Percentiles rank a stretch among this genome's conserved stretches.
Conservation (phyloP, 371 early-diverging fungal species). For the Dipsacomyces acuminosporus region DNA sequence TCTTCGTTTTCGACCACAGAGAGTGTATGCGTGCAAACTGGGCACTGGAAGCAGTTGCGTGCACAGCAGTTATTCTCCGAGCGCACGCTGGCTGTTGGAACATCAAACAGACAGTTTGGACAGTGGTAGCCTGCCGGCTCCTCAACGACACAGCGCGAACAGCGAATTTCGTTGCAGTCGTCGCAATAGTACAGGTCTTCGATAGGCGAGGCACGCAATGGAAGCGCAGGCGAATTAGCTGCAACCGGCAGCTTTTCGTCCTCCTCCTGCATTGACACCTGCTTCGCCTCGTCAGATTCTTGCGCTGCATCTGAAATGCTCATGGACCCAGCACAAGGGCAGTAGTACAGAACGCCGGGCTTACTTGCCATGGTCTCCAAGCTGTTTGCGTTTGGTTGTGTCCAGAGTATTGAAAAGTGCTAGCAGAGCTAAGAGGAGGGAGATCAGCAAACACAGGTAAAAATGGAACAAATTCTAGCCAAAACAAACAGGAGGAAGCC, state of each 20-base stretch:
- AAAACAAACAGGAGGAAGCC: too few species aligned
- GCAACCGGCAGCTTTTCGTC: background rate
- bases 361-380: background rate
- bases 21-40: slow-evolving; percentile 78
- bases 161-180: slow-evolving; percentile 74
- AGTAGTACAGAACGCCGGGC: slow-evolving; percentile 17
- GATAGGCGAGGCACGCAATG: slow-evolving; percentile 51
- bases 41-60: slow-evolving; percentile 92
- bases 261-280: slow-evolving; percentile 1
- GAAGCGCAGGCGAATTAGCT: slow-evolving; percentile 10
- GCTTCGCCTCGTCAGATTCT: background rate
- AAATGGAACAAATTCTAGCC: too few species aligned
- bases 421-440: too few species aligned
- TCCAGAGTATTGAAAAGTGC: too few species aligned
- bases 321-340: slow-evolving; percentile 8
- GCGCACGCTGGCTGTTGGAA: slow-evolving; percentile 90
- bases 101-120: slow-evolving; percentile 93
- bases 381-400: too few species aligned
- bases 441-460: too few species aligned
- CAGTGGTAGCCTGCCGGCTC: slow-evolving; percentile 89
- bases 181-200: slow-evolving; percentile 83
- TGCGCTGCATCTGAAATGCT: background rate
- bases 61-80: slow-evolving; percentile 91
- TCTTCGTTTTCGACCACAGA: slow-evolving; percentile 62
- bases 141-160: slow-evolving; percentile 75